phyloP scores from a whole-genome alignment of 176 grass and related monocot genomes.

The Aegilops speltoides region DNA sequence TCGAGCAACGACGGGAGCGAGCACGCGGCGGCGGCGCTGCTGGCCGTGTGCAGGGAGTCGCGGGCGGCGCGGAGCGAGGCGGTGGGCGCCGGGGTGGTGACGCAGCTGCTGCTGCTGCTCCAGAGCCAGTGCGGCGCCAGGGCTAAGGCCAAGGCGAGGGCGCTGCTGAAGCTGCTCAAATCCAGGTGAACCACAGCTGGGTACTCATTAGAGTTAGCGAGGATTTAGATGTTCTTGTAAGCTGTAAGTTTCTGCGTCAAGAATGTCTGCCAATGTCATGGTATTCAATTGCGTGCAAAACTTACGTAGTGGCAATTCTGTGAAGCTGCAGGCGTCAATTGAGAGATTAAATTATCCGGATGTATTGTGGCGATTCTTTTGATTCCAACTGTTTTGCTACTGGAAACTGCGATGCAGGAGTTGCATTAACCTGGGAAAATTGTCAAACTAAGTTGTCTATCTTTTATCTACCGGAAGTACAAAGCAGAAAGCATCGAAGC shows the following conservation, averaged over 20 bases:
- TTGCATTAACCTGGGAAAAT: background rate
- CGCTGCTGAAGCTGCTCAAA: slow-evolving; percentile 75
- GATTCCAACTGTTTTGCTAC: background rate
- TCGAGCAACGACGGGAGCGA: slow-evolving; percentile 69
- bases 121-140: slow-evolving; percentile 82
- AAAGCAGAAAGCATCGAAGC: background rate
- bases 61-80: slow-evolving; percentile 36
- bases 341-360: background rate
- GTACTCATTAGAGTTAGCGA: background rate
- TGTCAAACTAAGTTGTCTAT: too few relatives aligned
- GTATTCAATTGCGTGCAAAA: background rate
- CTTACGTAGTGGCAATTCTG: background rate
- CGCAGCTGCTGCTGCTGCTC: slow-evolving; percentile 72
- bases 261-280: slow-evolving; percentile 7
- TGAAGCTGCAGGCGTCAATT: background rate
- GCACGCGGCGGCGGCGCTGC: slow-evolving; percentile 71
- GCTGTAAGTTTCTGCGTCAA: slow-evolving; percentile 35
- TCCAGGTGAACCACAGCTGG: slow-evolving; percentile 39
- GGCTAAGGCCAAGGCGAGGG: slow-evolving; percentile 62
- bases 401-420: background rate
- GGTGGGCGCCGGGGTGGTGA: slow-evolving; percentile 57
- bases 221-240: slow-evolving; percentile 40
- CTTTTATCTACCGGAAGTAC: too few relatives aligned
- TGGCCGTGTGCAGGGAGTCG: slow-evolving; percentile 58
- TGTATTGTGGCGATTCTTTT: too few relatives aligned